Conservation (phyloP, 2,329 filamentous ascomycete species). For the Fusarium buxicola region DNA sequence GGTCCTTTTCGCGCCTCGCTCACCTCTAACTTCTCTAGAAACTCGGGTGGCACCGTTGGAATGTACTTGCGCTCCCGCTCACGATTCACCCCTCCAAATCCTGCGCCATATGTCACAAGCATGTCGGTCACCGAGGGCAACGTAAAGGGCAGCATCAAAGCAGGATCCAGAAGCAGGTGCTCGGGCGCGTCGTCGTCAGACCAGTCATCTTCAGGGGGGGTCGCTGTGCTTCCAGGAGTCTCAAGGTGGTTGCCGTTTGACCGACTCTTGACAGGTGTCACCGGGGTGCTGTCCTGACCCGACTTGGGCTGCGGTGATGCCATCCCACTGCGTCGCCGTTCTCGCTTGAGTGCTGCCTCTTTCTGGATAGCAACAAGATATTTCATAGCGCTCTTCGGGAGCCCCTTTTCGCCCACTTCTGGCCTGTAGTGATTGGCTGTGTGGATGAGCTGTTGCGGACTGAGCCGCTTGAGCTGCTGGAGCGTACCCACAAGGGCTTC, state of each 20-base stretch:
- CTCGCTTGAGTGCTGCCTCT: constrained; percentile 72
- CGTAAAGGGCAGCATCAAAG: constrained; percentile 94
- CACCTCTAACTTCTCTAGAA: constrained; percentile 85
- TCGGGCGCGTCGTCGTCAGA: constrained; percentile 75
- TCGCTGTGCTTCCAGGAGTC: constrained; percentile 57
- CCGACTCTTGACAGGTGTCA: constrained; percentile 57
- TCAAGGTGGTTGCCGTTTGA: constrained; percentile 59
- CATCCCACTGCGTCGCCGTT: constrained; percentile 62
- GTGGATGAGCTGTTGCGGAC: constrained; percentile 89
- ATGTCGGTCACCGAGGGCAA: constrained; percentile 97
- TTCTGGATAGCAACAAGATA: constrained; percentile 85
- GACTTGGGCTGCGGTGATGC: constrained; percentile 55
- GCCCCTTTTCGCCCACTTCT: constrained; percentile 93
- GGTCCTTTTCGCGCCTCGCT: constrained; percentile 63
- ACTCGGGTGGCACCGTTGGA: constrained; percentile 93
- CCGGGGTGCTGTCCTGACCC: constrained; percentile 54
- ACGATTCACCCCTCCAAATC: constrained; percentile 90
- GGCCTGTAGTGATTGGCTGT: constrained; percentile 92
- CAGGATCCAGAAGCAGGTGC: constrained; percentile 85
- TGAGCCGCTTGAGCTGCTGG: constrained; percentile 87
- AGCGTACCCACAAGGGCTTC: constrained; percentile 90
- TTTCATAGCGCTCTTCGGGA: constrained; percentile 89
- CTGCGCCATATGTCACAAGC: constrained; percentile 93
- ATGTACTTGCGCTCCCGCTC: constrained; percentile 96
- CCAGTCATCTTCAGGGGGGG: constrained; percentile 48